Base-by-base conservation (phyloP, 148 eudicot genomes). In the Diospyros lotus region DNA sequence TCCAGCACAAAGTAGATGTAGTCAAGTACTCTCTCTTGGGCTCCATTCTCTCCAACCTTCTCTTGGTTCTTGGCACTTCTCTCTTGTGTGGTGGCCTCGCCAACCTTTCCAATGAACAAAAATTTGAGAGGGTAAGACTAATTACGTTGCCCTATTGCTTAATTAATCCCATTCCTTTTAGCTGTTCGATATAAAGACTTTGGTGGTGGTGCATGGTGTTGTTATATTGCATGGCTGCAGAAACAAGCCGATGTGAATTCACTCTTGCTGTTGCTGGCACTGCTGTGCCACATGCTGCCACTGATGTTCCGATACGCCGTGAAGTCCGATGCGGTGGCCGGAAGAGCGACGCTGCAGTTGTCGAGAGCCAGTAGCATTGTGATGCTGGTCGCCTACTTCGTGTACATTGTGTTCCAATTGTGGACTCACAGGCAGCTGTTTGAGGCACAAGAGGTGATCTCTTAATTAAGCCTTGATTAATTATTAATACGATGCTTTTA, bases 11-110 rank as follows among this genome's bases (percentile, higher is more conserved):
- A 77, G 87, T 94, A 38, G 89, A 77, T 50, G 89, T 94, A 43
- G 93, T 94, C 28, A 94, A 94, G 78, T 92, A 90, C 76, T 90
- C 97, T n/a, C 96, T 94, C 45, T 81, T 94, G 76, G 98, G 98
- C 40, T 94, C 98, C 58, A 86, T 94, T 10, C 96, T 94, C 39
- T 94, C 98, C 1, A 94, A 94, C 83, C 95, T 94, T 66, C 98
- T 94, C n/a, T 71, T 94, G 71, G 98, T 94, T 80, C 97, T 94
- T 53, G 98, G 98, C 7, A 86, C 89, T 64, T 92, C 97, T 66
- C 93, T 94, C 69, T 78, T 94, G 6, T 94, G 95, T 75, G 98
- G 98, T 50, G 98, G 98, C 71, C 78, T 94, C 71, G 92, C 85
- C n/a, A 91, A 92, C 78, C 74, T 94, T 4, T 50, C 61, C 58